phyloP scores from a whole-genome alignment of 257 asterid species.

The Fraxinus americana region DNA sequence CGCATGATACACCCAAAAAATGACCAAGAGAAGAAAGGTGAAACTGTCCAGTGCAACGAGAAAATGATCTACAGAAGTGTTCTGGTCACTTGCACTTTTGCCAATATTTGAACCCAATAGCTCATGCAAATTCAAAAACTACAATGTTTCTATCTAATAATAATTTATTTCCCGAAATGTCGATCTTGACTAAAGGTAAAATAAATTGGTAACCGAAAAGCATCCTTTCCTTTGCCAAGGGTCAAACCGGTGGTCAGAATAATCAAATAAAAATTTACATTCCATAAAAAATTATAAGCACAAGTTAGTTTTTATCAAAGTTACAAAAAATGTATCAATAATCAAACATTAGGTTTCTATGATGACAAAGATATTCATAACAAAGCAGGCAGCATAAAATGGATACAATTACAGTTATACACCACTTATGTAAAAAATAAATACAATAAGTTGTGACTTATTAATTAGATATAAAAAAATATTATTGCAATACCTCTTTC shows the following conservation, averaged over 20 bases:
- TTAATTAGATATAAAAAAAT: too few species aligned
- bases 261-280: background rate
- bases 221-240: background rate
- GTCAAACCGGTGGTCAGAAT: background rate
- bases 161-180: background rate
- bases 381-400: background rate
- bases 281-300: background rate
- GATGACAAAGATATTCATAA: background rate
- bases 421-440: too few species aligned
- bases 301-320: too few species aligned
- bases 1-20: background rate
- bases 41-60: background rate
- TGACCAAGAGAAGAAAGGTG: background rate
- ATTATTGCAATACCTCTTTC: background rate
- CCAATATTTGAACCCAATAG: background rate
- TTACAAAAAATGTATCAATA: too few species aligned
- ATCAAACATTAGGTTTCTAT: background rate
- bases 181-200: background rate
- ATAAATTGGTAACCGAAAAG: background rate
- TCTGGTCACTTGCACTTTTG: background rate
- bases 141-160: background rate
- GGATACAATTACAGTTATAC: too few species aligned
- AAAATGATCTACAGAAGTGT: background rate
- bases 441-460: background rate
- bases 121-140: background rate